These are phyloP conservation scores for Rhizoctonia solani DNA, from an alignment of 1,284 basidiomycete genomes.

Conservation along the genomic window DNA sequence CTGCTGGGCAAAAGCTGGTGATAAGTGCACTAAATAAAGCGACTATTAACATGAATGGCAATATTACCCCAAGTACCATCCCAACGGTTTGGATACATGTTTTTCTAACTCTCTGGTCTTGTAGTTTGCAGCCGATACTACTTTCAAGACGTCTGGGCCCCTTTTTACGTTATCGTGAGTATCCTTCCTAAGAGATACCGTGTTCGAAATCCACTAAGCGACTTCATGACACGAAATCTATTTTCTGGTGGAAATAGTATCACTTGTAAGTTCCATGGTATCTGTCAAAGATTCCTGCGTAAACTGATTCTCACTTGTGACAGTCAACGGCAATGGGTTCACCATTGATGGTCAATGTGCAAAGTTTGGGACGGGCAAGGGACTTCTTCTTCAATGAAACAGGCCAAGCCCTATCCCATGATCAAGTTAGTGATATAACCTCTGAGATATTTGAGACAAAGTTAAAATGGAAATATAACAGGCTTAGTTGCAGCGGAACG, in stretches of 20 bases:
- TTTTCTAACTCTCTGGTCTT: too few relatives aligned
- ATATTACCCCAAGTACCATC: not conserved
- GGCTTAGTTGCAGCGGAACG: conserved; percentile 31
- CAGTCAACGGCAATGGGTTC: conserved; percentile 55
- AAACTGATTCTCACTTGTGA: not conserved
- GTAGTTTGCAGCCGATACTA: not conserved
- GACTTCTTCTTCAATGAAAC: conserved; percentile 25
- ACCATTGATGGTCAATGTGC: conserved; percentile 53
- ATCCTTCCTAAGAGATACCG: too few relatives aligned
- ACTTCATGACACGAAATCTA: too few relatives aligned
- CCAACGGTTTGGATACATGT: too few relatives aligned
- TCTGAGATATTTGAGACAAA: not conserved
- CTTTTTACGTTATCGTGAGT: conserved; percentile 39
- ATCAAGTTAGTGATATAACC: conserved; percentile 40
- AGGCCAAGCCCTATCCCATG: conserved; percentile 53
- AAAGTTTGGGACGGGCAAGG: conserved; percentile 56
- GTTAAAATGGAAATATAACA: not conserved
- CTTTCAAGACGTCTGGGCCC: not conserved
- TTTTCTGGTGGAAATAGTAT: conserved; percentile 14
- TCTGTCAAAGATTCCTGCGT: not conserved
- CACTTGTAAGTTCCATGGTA: not conserved
- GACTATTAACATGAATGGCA: conserved; percentile 23
- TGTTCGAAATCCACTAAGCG: too few relatives aligned
- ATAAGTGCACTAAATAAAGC: conserved; percentile 17
- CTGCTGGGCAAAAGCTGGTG: conserved; percentile 26